These are phyloP conservation scores for Microbotryum scabiosae DNA, from an alignment of 1,284 basidiomycete genomes.

Conservation along the genomic window DNA sequence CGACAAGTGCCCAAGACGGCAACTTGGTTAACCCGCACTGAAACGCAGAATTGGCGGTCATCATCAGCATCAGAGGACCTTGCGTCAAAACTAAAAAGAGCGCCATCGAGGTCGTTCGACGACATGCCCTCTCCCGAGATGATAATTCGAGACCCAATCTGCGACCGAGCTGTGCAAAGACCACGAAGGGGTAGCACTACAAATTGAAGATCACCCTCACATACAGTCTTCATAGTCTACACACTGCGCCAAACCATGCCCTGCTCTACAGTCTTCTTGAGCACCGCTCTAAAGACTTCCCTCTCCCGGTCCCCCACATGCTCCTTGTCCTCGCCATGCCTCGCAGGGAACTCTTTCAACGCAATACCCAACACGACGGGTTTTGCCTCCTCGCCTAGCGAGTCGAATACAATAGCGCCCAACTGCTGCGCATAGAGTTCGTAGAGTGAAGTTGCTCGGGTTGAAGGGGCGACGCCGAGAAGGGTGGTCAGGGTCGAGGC, in stretches of 20 bases:
- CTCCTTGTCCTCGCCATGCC: neutral
- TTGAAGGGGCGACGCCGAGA: constrained; percentile 56
- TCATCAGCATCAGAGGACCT: too few species aligned
- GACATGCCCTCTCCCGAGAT: too few species aligned
- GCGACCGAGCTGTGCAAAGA: too few species aligned
- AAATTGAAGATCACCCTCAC: too few species aligned
- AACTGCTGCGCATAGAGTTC: constrained; percentile 76
- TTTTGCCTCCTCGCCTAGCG: neutral
- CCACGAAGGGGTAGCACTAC: too few species aligned
- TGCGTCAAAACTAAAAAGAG: too few species aligned
- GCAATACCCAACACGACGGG: constrained; percentile 26
- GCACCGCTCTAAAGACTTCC: constrained; percentile 16
- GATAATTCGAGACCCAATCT: too few species aligned
- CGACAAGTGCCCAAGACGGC: too few species aligned
- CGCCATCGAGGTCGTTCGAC: too few species aligned
- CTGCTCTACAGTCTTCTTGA: constrained; percentile 15
- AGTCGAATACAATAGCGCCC: constrained; percentile 63
- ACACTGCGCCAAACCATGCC: constrained; percentile 4
- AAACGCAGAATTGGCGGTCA: too few species aligned
- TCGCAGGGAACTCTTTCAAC: neutral
- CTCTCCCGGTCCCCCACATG: constrained; percentile 7
- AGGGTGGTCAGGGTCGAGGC: constrained; percentile 65
- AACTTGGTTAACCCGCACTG: too few species aligned
- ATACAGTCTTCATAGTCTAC: too few species aligned
- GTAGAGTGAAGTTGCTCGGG: constrained; percentile 60